Base-by-base conservation (phyloP, 345 rosid species). In the Populus deltoides region DNA sequence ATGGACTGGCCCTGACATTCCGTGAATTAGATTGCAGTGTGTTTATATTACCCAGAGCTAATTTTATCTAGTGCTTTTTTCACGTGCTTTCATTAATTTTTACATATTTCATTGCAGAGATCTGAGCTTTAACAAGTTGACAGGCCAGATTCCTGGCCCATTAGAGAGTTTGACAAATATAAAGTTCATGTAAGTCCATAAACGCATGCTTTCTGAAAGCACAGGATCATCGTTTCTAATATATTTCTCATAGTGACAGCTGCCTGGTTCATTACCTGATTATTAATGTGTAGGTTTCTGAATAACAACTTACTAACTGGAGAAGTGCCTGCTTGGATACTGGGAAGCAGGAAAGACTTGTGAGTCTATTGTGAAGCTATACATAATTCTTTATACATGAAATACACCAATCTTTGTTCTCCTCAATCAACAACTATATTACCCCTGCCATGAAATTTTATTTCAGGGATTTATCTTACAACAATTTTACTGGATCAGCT, bases 401-500 rank as follows among this genome's bases (percentile, higher is more conserved):
- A 13, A 11, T 35, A 11, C 55, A 4, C 35, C 33, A 72, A 29
- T 61, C 18, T 36, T 80, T 17, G 43, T 8, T 39, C 24, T 53
- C 12, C 17, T n/a, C 2, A 25, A 35, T 24, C 36, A 63, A 39
- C 22, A 59, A 11, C 33, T 57, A 66, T 36, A 29, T 36, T 63
- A 35, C 27, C n/a, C 15, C 41, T 75, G 36, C 71, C 24, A 53
- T 75, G 77, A n/a, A n/a, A 38, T 41, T 45, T 75, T 24, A 24
- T 81, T 80, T 71, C 90, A 95, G 99, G 6, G 99, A 95, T 85
- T 80, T 93, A 71, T 95, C 99, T 59, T 90, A 91, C 84, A 96
- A 96, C 91, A 96, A 86, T 76, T 96, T 96, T 81, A 88, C 92
- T 0, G 82, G 82, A 36, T 67, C 92, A 63, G 61, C 87, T 77